Percentiles rank a stretch among this genome's conserved stretches.
Evolutionary conservation across 225 moss, liverwort and hornwort genomes (phyloP).

Genomic region (Sphagnum tenellum): DNA sequence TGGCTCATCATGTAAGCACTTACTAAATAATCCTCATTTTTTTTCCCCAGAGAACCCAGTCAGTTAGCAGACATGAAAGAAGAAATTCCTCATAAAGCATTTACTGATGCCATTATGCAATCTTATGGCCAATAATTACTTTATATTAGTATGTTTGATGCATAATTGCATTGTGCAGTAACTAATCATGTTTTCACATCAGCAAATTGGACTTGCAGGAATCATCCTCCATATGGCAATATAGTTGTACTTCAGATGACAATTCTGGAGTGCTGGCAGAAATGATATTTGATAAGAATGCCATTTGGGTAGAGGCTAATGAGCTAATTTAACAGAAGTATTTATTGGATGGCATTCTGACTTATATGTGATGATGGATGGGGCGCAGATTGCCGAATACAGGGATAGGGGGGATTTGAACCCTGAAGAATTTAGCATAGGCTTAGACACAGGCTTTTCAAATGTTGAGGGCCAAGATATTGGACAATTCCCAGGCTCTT

Average conservation of each 20-base stretch:
- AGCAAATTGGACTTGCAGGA: background rate
- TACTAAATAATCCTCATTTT: background rate
- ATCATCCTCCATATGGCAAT: background rate
- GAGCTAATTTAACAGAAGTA: background rate
- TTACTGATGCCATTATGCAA: no score
- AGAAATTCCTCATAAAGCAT: no score
- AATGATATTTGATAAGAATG: background rate
- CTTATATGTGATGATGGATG: no score
- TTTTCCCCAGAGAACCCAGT: no score
- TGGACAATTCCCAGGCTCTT: constrained; percentile 50
- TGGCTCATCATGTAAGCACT: constrained; percentile 71
- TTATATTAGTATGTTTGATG: no score
- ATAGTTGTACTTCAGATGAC: background rate
- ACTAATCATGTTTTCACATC: no score
- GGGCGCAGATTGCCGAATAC: constrained; percentile 49
- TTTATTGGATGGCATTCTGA: no score
- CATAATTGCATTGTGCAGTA: no score
- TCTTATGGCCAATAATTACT: no score
- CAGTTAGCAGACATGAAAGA: background rate
- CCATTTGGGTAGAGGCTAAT: background rate
- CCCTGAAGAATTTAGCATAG: constrained; percentile 53
- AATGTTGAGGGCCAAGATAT: constrained; percentile 47
- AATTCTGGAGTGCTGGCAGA: background rate
- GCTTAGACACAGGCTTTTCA: constrained; percentile 44
- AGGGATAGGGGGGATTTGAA: constrained; percentile 46